Conservation (phyloP, 257 asterid species). For the Gentiana straminea region DNA sequence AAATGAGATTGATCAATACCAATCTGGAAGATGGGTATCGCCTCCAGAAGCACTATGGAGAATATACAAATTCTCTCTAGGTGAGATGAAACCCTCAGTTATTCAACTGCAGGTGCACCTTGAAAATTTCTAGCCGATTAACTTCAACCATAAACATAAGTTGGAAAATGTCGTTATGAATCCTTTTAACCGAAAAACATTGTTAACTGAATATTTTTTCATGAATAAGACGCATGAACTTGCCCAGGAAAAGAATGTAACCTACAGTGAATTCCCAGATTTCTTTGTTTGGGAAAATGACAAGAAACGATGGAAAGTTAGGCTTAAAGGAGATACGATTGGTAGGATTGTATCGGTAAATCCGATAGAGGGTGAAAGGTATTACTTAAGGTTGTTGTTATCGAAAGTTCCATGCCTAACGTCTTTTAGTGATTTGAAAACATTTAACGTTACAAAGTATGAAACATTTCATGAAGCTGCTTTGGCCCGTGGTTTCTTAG, state of each 20-base stretch:
- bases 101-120: neutral
- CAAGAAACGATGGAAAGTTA: neutral
- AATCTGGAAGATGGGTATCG: neutral
- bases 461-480: too few relatives aligned
- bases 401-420: too few relatives aligned
- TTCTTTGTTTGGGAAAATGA: neutral
- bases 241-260: neutral
- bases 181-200: neutral
- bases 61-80: neutral
- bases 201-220: conserved; percentile 2
- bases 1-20: neutral
- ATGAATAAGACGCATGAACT: neutral
- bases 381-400: neutral
- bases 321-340: neutral
- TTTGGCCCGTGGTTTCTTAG: too few relatives aligned
- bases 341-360: neutral
- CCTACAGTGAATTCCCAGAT: neutral
- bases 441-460: too few relatives aligned
- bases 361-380: neutral
- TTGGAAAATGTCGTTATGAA: too few relatives aligned
- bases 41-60: neutral
- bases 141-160: neutral
- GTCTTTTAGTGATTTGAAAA: too few relatives aligned
- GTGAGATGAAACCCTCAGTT: neutral
- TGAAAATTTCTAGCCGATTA: neutral